phyloP scores from a whole-genome alignment of 768 basidiomycete genomes.

The Naganishia friedmannii region DNA sequence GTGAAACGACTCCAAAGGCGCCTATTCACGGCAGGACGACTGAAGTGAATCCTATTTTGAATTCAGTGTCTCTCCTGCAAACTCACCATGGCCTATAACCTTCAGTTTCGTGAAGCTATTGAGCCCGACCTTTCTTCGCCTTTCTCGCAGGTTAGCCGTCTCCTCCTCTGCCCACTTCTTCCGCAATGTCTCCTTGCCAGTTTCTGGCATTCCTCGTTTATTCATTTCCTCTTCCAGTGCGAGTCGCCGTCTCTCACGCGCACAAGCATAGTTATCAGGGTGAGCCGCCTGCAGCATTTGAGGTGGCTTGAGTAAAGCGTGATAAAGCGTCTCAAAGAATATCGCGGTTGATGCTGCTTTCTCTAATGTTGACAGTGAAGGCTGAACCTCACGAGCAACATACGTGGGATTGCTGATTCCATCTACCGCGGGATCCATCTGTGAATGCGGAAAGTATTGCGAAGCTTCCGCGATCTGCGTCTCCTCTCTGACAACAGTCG shows the following conservation, averaged over 20 bases:
- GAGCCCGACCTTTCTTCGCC: constrained; percentile 74
- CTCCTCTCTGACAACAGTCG: constrained; percentile 3
- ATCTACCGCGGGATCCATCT: background rate
- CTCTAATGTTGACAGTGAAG: constrained; percentile 86
- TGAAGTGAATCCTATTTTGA: constrained; percentile 31
- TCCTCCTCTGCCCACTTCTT: constrained; percentile 80
- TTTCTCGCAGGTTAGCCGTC: constrained; percentile 81
- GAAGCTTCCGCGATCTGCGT: background rate
- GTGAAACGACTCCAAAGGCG: constrained; percentile 92
- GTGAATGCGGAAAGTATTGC: background rate
- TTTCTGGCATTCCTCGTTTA: constrained; percentile 60
- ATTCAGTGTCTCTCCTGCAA: constrained; percentile 28
- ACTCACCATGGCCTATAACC: constrained; percentile 84
- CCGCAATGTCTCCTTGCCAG: constrained; percentile 69
- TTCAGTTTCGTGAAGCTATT: constrained; percentile 84
- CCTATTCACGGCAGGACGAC: constrained; percentile 56
- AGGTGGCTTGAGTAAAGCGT: constrained; percentile 45
- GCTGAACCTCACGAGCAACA: constrained; percentile 58
- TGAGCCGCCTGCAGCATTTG: constrained; percentile 71
- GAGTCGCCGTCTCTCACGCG: constrained; percentile 75
- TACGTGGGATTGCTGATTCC: background rate
- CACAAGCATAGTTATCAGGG: constrained; percentile 74
- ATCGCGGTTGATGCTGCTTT: constrained; percentile 88
- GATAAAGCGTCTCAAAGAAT: constrained; percentile 63
- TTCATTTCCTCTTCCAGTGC: constrained; percentile 84